These are phyloP conservation scores for Nemania abortiva DNA, from an alignment of 2,329 filamentous ascomycete species.

Conservation along the genomic window DNA sequence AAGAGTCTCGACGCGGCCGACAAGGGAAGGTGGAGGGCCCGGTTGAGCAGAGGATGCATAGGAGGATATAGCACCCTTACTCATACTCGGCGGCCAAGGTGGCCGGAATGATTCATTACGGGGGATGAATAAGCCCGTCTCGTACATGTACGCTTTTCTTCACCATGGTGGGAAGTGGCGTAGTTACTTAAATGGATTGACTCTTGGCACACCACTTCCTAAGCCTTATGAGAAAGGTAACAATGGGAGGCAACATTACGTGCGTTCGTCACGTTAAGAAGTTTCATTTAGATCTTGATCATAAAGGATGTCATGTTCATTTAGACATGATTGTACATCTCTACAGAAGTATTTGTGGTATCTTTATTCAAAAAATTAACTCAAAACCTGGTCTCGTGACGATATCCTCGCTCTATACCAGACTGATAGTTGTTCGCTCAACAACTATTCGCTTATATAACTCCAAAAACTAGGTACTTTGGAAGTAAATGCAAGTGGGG, in stretches of 20 bases:
- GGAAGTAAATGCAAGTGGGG: constrained; percentile 10
- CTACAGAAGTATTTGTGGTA: constrained; percentile 24
- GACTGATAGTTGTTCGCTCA: background rate
- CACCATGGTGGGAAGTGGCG: background rate
- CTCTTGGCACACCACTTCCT: no score
- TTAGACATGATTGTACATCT: constrained; percentile 2
- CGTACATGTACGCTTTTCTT: background rate
- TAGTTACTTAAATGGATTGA: no score
- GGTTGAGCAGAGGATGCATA: background rate
- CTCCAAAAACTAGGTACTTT: constrained; percentile 10
- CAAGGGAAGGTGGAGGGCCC: no score
- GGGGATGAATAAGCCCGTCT: background rate
- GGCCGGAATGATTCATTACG: background rate
- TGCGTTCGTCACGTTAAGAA: background rate
- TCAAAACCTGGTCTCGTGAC: constrained; percentile 1
- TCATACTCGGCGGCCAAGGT: background rate
- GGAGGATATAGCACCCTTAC: background rate
- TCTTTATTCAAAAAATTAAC: constrained; percentile 13
- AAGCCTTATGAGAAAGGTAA: no score
- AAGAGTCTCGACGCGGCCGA: no score
- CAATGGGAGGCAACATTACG: background rate
- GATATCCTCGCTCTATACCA: constrained; percentile 15
- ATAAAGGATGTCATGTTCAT: constrained; percentile 1
- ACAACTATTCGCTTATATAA: constrained; percentile 14
- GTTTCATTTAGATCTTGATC: background rate